A percentile compares a stretch with the other conserved stretches of the same genome.
These are phyloP conservation scores for Boletellus sp. DNA, from an alignment of 768 basidiomycete species.

Conservation along the genomic window DNA sequence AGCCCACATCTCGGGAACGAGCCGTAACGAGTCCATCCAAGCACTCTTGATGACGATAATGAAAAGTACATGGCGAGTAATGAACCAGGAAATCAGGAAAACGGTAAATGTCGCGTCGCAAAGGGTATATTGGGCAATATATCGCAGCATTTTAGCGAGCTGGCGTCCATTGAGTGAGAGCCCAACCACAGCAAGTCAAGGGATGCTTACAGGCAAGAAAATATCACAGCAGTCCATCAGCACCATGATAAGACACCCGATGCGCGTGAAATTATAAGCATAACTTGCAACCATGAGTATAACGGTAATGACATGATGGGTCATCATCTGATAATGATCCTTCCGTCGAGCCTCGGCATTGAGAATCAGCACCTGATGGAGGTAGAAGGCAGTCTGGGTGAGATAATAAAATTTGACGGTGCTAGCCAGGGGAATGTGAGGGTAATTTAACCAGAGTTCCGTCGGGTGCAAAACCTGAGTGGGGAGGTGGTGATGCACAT, in stretches of 20 bases:
- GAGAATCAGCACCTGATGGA: constrained; percentile 87
- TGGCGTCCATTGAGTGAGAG: constrained; percentile 29
- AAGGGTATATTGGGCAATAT: constrained; percentile 60
- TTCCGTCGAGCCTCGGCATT: constrained; percentile 90
- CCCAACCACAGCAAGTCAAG: neutral
- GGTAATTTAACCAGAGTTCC: constrained; percentile 77
- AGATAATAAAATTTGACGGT: constrained; percentile 90
- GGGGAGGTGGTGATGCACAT: constrained; percentile 71
- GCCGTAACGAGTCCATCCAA: constrained; percentile 45
- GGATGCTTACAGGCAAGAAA: constrained; percentile 71
- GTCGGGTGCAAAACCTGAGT: constrained; percentile 59
- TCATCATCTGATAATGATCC: constrained; percentile 95
- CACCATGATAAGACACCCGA: constrained; percentile 86
- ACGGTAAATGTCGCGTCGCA: constrained; percentile 74
- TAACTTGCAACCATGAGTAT: constrained; percentile 76
- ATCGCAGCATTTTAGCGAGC: constrained; percentile 93
- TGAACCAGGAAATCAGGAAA: constrained; percentile 88
- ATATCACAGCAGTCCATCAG: constrained; percentile 96
- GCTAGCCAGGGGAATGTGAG: constrained; percentile 74
- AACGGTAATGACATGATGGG: constrained; percentile 90
- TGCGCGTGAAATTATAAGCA: constrained; percentile 76
- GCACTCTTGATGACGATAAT: constrained; percentile 62
- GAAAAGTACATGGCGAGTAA: constrained; percentile 87
- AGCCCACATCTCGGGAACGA: constrained; percentile 55
- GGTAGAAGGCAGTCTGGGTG: constrained; percentile 81